Evolutionary conservation across 306 rosid genomes (phyloP), one percentile per base, ranked within the genome.

Genomic region (Malus orientalis): DNA sequence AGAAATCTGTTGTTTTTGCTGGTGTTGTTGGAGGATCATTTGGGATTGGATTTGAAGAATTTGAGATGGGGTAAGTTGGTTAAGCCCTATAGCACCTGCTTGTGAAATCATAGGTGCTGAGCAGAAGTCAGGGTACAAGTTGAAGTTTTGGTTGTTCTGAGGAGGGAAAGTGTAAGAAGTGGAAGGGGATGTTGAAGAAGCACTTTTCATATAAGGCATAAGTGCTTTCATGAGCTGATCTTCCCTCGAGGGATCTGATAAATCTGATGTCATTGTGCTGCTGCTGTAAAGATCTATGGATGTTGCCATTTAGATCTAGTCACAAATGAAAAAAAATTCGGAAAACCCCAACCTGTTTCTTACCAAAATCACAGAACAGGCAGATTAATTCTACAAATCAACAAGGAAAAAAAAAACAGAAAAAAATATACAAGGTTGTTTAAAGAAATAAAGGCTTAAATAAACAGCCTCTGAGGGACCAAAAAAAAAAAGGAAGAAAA

Each of bases 1-100:
- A n/a, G 82, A 40, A 40, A 78, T 67, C 16, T 47, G 74, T 12
- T 75, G 60, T 6, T 77, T 69, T 25, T 69, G 76, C 8, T 77
- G 78, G 29, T 72, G 76, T 44, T 85, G 88, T 69, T 40, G 84
- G 79, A 67, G n/a, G 29, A 81, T 72, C 71, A 93, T 59, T 78
- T 93, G 94, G 32, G 90, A 74, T 83, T 93, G 96, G 67, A 91
- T 91, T 80, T 94, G 97, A 70, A 78, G 89, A 40, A 94, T 90
- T 74, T 90, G 96, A 42, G 87, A 84, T 18, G 90, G 88, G 74
- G 96, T 91, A 62, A 90, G 94, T 65, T 90, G 90, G 76, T 91
- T 90, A 36, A 94, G 93, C 40, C 90, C 93, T 16, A 91, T 51
- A 62, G 88, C 54, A 38, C 88, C 84, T 64, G 85, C 75, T 53